Percentiles rank a stretch among this genome's conserved stretches.
Conservation (phyloP, 768 basidiomycete species). For the Psilocybe cubensis region DNA sequence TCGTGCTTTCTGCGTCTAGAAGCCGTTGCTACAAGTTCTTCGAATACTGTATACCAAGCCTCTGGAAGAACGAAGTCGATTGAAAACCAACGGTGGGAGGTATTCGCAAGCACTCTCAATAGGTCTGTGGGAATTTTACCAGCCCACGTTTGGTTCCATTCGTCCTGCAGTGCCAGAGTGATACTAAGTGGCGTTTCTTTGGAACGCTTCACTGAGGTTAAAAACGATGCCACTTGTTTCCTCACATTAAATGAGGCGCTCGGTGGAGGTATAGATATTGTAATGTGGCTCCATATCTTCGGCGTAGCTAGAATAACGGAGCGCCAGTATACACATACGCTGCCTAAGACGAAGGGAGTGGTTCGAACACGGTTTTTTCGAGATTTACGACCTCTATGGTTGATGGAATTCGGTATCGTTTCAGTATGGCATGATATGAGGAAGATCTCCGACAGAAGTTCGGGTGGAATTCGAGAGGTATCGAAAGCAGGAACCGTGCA, state of each 20-base stretch:
- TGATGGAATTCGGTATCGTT: neutral
- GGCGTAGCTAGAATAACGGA: constrained; percentile 12
- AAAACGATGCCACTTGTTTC: constrained; percentile 11
- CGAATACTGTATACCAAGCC: constrained; percentile 15
- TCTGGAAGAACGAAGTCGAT: constrained; percentile 23
- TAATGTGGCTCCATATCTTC: constrained; percentile 16
- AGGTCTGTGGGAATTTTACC: constrained; percentile 15
- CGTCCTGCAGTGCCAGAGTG: constrained; percentile 17
- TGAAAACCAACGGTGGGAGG: constrained; percentile 16
- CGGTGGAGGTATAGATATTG: constrained; percentile 6
- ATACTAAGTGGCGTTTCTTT: constrained; percentile 17
- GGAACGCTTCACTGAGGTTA: constrained; percentile 14
- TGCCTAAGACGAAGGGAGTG: constrained; percentile 16
- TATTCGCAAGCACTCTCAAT: constrained; percentile 8
- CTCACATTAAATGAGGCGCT: neutral
- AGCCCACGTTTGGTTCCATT: constrained; percentile 14
- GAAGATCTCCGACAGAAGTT: constrained; percentile 18
- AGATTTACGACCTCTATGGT: constrained; percentile 4
- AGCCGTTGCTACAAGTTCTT: neutral
- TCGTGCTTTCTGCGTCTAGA: neutral
- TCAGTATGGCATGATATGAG: constrained; percentile 12
- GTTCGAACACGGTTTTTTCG: constrained; percentile 4
- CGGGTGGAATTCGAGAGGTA: constrained; percentile 7
- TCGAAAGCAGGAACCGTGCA: neutral
- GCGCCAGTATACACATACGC: constrained; percentile 17